Evolutionary conservation across 192 early-diverging fungal genomes (phyloP), one percentile per base, ranked within the genome.

Genomic region (Podila clonocystis): DNA sequence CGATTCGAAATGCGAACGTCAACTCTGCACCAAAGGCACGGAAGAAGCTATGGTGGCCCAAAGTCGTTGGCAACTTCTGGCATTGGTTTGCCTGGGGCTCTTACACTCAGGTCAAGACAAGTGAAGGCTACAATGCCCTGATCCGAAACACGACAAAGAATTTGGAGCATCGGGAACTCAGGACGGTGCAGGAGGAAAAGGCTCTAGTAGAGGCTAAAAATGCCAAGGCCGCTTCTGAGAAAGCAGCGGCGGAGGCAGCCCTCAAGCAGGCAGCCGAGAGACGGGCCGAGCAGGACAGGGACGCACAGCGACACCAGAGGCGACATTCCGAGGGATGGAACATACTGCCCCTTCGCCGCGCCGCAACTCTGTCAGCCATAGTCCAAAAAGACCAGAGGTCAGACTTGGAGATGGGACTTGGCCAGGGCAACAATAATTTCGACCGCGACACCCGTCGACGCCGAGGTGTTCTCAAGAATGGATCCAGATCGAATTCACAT

Each of bases 51-150:
- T 80, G 77, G 77, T 80, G 77, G 77, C 77, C 77, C 45, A 80
- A 80, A 24, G 77, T 80, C 4, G 28, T 80, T 30, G 71, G 71
- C n/a, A 80, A 73, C 62, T 80, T 80, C 58, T 80, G 77, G 77
- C 65, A 63, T 17, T 80, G 77, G 77, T 68, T 80, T 30, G 61
- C 77, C 3, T 80, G 77, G 77, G 77, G 77, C 20, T 64, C 45
- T 12, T 80, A 80, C 30, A 65, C 65, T 29, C 77, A 80, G 26
- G 70, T 80, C 70, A 80, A 80, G 64, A 80, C 70, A 13, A 73
- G 70, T 8, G 70, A 80, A 45, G 76, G 76, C 1, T 57, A 72
- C 45, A 69, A 73, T 31, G 19, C 70, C 4, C 20, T 80, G 22
- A 65, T 68, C 30, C 34, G 59, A 59, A 73, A 69, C 52, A 29